phyloP scores from a whole-genome alignment of 257 asterid genomes.

The Solanum chiquidenum region DNA sequence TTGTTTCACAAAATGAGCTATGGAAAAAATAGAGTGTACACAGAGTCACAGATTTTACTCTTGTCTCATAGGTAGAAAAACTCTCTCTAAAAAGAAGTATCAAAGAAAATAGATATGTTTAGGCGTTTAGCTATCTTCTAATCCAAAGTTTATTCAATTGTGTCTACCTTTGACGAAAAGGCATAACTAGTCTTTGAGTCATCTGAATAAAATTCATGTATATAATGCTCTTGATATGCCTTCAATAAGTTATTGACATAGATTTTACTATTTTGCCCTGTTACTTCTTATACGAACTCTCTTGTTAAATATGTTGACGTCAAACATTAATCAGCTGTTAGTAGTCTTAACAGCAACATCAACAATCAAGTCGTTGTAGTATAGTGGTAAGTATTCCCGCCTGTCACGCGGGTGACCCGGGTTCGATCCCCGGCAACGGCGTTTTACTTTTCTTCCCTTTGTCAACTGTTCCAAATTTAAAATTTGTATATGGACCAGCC shows the following conservation, averaged over 20 bases:
- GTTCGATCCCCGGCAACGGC: conserved; percentile 99
- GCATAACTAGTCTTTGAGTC: not conserved
- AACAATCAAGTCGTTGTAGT: conserved; percentile 63
- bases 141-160: not conserved
- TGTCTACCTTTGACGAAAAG: not conserved
- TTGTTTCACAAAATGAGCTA: too few relatives aligned
- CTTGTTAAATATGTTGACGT: too few relatives aligned
- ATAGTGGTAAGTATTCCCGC: conserved; percentile 98
- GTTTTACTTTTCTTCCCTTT: not conserved
- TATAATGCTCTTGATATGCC: not conserved
- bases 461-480: too few relatives aligned
- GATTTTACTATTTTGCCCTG: not conserved
- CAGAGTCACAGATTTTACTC: too few relatives aligned
- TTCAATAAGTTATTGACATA: not conserved
- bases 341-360: accelerated
- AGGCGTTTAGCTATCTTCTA: not conserved
- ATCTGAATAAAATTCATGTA: not conserved
- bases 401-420: conserved; percentile 99
- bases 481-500: too few relatives aligned
- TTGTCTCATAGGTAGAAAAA: too few relatives aligned
- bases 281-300: not conserved
- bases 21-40: too few relatives aligned
- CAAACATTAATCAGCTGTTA: accelerated
- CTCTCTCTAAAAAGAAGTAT: not conserved
- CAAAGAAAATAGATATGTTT: not conserved